Percentiles rank a stretch among this genome's conserved stretches.
Conservation (phyloP, 2,329 filamentous ascomycete species). For the Fusarium coicis region DNA sequence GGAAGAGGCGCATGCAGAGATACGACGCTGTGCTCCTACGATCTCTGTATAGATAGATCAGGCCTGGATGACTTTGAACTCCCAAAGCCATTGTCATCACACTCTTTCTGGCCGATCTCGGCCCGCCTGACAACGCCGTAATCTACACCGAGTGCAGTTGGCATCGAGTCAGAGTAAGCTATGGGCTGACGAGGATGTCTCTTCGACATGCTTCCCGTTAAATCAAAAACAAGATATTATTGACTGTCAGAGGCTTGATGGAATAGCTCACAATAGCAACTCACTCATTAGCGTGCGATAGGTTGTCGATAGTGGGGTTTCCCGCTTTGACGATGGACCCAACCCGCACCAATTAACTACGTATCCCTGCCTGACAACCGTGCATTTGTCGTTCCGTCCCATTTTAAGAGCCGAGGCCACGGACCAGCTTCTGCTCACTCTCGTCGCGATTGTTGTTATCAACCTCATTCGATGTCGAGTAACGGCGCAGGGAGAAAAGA, state of each 20-base stretch:
- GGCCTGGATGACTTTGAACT: neutral
- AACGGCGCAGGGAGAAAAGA: conserved; percentile 5
- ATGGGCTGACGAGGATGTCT: neutral
- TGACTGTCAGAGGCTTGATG: conserved; percentile 5
- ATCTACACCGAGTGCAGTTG: neutral
- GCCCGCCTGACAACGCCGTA: neutral
- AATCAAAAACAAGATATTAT: neutral
- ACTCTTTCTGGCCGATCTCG: neutral
- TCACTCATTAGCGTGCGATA: conserved; percentile 26
- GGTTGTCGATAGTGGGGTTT: conserved; percentile 33
- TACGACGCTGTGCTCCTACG: conserved; percentile 4
- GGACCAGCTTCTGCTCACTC: conserved; percentile 45
- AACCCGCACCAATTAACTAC: conserved; percentile 31
- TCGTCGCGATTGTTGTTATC: neutral
- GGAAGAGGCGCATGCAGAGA: conserved; percentile 9
- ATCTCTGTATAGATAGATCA: conserved; percentile 25
- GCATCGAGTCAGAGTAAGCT: neutral
- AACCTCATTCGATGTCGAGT: conserved; percentile 6
- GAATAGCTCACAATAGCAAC: conserved; percentile 9
- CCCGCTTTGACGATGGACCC: conserved; percentile 22
- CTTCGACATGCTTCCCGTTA: neutral
- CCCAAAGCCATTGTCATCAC: neutral
- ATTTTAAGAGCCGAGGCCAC: conserved; percentile 42
- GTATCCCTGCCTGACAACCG: conserved; percentile 38
- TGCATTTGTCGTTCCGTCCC: conserved; percentile 41